Conservation (phyloP, 352 stramenopile genomes). For the Pythium dissotocum region DNA sequence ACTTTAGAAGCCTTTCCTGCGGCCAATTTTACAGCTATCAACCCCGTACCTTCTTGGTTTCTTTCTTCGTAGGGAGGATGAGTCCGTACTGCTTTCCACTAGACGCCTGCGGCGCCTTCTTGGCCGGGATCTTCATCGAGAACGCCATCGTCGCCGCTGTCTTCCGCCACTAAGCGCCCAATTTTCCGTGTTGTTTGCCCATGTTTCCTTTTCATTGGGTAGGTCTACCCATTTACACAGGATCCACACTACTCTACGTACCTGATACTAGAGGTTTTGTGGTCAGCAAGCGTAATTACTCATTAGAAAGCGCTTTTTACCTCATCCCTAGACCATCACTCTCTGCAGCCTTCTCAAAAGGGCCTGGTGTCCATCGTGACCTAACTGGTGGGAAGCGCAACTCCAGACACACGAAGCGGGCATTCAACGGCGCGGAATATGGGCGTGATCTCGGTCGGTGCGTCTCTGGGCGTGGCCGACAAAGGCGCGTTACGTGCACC, state of each 20-base stretch:
- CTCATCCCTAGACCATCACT: conserved; percentile 14
- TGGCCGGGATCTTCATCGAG: conserved; percentile 57
- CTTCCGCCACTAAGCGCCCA: not conserved
- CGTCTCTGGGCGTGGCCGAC: conserved; percentile 68
- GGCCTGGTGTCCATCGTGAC: conserved; percentile 9
- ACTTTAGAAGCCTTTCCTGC: not conserved
- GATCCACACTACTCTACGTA: not conserved
- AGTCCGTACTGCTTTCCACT: conserved; percentile 50
- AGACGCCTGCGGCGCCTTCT: conserved; percentile 36
- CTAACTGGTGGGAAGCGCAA: conserved; percentile 25
- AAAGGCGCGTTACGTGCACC: conserved; percentile 18
- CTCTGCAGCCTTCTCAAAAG: conserved; percentile 16
- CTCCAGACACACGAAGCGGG: not conserved
- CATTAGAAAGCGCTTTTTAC: conserved; percentile 14
- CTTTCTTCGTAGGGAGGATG: conserved; percentile 36
- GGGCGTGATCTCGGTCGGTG: conserved; percentile 80
- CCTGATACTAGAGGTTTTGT: not conserved
- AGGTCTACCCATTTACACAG: not conserved
- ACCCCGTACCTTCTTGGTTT: conserved; percentile 34
- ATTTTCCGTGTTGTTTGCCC: not conserved
- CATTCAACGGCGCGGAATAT: conserved; percentile 29
- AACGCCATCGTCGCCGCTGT: conserved; percentile 43
- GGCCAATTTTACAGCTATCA: not conserved
- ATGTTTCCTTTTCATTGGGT: not conserved
- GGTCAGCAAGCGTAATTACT: not conserved